phyloP scores from a whole-genome alignment of 2,329 filamentous ascomycete species.

The Curvularia spicifera region DNA sequence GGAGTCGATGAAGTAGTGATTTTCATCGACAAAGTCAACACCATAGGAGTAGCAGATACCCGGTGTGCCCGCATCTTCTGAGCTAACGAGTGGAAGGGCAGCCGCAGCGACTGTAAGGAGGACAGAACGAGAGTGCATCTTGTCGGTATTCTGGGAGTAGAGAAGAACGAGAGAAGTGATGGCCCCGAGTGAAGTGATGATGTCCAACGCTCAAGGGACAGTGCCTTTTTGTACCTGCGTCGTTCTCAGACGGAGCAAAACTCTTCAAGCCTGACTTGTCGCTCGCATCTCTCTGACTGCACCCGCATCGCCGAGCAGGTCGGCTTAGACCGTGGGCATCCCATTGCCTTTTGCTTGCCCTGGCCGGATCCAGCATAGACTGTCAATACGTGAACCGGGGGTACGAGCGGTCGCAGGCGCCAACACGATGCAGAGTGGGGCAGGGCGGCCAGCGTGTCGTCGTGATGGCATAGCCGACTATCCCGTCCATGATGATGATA shows the following conservation, averaged over 20 bases:
- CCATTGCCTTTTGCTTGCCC: conserved; percentile 23
- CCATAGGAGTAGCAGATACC: conserved; percentile 47
- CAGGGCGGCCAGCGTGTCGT: conserved; percentile 26
- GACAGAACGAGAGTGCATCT: conserved; percentile 36
- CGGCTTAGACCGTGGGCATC: conserved; percentile 10
- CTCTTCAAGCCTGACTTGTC: conserved; percentile 18
- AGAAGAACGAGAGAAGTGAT: conserved; percentile 8
- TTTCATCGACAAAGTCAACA: conserved; percentile 54
- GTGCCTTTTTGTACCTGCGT: conserved; percentile 28
- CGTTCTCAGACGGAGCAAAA: conserved; percentile 15
- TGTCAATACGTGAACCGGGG: conserved; percentile 18
- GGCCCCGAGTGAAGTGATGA: conserved; percentile 6
- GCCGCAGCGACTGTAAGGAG: conserved; percentile 32
- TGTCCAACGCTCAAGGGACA: conserved; percentile 15
- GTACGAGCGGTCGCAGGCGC: conserved; percentile 25
- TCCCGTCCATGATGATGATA: conserved; percentile 21
- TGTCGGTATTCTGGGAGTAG: conserved; percentile 8
- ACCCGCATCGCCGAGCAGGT: conserved; percentile 11
- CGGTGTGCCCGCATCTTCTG: conserved; percentile 25
- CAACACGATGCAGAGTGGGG: conserved; percentile 19
- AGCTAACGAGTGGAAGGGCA: conserved; percentile 32
- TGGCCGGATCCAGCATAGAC: conserved; percentile 19
- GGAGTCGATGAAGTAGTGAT: conserved; percentile 56
- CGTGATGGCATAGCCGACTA: conserved; percentile 12
- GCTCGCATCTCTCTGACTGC: conserved; percentile 10